Evolutionary conservation across 352 stramenopile species (phyloP), one percentile per base, ranked within the genome.

Genomic region (Phytophthora colocasiae): DNA sequence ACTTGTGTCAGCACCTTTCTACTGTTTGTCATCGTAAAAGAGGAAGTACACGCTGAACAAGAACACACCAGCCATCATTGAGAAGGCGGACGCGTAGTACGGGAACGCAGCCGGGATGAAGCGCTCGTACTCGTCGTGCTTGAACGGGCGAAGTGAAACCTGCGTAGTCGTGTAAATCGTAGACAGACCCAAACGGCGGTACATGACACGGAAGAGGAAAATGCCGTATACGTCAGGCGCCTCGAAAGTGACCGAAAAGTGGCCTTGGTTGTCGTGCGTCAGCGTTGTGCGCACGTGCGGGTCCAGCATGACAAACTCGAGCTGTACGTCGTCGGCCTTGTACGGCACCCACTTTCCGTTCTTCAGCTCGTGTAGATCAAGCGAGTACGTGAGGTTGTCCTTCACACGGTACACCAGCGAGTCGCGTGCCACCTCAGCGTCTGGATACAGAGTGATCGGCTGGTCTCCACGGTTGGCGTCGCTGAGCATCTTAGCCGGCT

Each of bases 241-340:
- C 51, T 90, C 89, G 45, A 98, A 97, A 7, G 86, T 96, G 46
- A 91, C 87, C 4, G 69, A 75, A 58, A 94, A 98, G 50, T 89
- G 83, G 44, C 90, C 88, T 32, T 85, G 78, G 58, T 69, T 66
- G 71, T 93, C 66, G 66, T 93, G 84, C 3, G 43, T 57, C 58
- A 98, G 70, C 22, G 88, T 98, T 61, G 90, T 97, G 57, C 93
- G 81, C 53, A 98, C 86, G 68, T 98, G 84, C 32, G 94, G 87
- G 74, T 98, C 91, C 29, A 98, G 82, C 94, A 98, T 98, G 41
- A 98, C 92, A 55, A 98, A 98, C 74, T 98, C 94, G 26, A 98
- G 76, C 81, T 98, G 93, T 60, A 97, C 75, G 45, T 97, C 92
- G 29, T 89, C 74, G 22, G 90, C 83, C 58, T 81, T 73, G 63